Evolutionary conservation across 2,329 filamentous ascomycete genomes (phyloP).

Genomic region (Didymosphaeria variabile): DNA sequence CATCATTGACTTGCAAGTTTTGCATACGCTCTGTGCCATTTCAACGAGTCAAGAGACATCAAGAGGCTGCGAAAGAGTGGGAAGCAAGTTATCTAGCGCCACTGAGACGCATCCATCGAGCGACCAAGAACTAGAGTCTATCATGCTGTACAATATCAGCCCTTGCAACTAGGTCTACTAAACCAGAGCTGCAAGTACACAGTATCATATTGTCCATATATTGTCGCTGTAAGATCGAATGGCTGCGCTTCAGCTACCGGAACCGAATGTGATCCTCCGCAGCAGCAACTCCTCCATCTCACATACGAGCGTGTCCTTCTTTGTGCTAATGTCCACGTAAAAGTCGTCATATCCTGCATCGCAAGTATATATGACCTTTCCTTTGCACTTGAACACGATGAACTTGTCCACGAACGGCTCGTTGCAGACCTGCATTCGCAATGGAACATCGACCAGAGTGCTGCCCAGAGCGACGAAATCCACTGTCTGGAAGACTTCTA

Average conservation of each 20-base stretch:
- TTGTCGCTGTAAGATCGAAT: too few relatives aligned
- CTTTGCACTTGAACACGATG: neutral
- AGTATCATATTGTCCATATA: too few relatives aligned
- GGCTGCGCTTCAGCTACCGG: neutral
- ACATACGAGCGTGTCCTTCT: neutral
- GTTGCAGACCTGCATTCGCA: too few relatives aligned
- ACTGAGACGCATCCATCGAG: neutral
- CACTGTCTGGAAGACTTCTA: neutral
- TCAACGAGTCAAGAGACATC: fast-evolving
- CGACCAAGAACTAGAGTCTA: neutral
- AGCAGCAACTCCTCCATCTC: neutral
- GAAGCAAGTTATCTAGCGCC: neutral
- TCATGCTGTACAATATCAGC: neutral
- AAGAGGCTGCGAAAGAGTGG: neutral
- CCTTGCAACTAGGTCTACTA: neutral
- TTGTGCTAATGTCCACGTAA: too few relatives aligned
- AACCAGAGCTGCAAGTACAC: neutral
- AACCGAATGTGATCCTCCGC: neutral
- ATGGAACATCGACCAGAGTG: neutral
- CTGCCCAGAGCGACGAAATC: too few relatives aligned
- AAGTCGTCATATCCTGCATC: too few relatives aligned
- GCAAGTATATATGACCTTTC: neutral
- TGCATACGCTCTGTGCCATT: neutral
- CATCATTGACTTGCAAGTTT: too few relatives aligned
- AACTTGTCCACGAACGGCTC: neutral